Base-by-base conservation (phyloP, 2,329 filamentous ascomycete species). In the Teratosphaeria viscida region DNA sequence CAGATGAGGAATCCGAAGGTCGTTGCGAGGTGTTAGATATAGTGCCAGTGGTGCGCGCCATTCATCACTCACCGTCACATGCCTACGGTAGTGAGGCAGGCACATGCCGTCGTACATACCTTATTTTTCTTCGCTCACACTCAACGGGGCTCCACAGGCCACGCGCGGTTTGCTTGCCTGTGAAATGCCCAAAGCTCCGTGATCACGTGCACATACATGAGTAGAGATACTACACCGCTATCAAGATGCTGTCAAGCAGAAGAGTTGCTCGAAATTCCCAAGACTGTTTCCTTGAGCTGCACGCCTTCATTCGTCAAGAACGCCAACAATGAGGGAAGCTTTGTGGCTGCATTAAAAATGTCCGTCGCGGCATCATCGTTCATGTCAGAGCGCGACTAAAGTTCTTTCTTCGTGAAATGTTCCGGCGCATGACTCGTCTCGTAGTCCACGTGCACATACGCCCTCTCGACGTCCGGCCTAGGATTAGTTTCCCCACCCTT, bases 371-470 rank as follows among this genome's bases (percentile, higher is more conserved):
- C 43, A 49, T 49, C 19, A 49, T 49, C 8, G n/a, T 16, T 49
- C 43, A 23, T 49, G 5, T 26, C 19, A 23, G 43, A 49, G 43
- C 43, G 43, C 43, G 23, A 16, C 63, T 72, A 85, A 54, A 86
- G 68, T 66, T 86, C 83, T 75, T 86, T 86, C 73, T 86, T 86
- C 71, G 84, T 73, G 63, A 82, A 85, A 72, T 87, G 92, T 78
- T 96, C 92, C 0, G 92, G 92, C 74, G 94, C 92, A 74, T 97
- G 94, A 19, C 88, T 91, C 3, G 92, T 96, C 78, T 97, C 94
- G 68, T 95, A 97, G 74, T 99, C 94, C 19, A 96, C 92, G 73
- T 99, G 94, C 23, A 97, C 94, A 72, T 96, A 97, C 0, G 91
- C 91, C 61, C 94, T 79, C 81, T 97, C 94, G 10, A 97, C 86